Evolutionary conservation across 495 filamentous ascomycete genomes (phyloP).

Genomic region (Penicillium lividum): DNA sequence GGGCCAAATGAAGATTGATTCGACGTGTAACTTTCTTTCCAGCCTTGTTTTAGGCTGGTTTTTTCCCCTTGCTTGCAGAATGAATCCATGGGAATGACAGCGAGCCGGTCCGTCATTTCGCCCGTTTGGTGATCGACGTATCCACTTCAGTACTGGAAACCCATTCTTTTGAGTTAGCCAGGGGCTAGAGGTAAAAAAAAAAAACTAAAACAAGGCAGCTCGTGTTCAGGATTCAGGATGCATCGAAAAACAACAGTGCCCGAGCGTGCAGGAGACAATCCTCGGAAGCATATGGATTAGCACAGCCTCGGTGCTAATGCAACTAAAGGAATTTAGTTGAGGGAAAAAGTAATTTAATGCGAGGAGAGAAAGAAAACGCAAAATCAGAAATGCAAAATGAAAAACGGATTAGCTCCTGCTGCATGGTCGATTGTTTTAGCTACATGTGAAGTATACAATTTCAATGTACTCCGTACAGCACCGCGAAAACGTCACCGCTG

Average conservation of each 20-base stretch:
- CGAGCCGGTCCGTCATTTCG: conserved; percentile 22
- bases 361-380: background rate
- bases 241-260: background rate
- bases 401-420: conserved; percentile 7
- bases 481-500: background rate
- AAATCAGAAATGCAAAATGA: background rate
- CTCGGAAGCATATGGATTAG: background rate
- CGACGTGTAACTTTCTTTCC: conserved; percentile 12
- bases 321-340: background rate
- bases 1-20: conserved; percentile 6
- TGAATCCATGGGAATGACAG: conserved; percentile 18
- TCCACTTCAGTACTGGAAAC: conserved; percentile 3
- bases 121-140: conserved; percentile 29
- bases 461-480: background rate
- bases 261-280: background rate
- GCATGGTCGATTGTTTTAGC: conserved; percentile 28
- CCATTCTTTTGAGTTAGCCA: background rate
- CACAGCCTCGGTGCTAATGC: conserved; percentile 5
- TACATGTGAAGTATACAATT: conserved; percentile 16
- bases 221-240: background rate
- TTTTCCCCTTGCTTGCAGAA: conserved; percentile 21
- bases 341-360: background rate
- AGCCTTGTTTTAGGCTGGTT: conserved; percentile 1
- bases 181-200: background rate
- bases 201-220: background rate